A percentile compares a stretch with the other conserved stretches of the same genome.
Evolutionary conservation across 768 basidiomycete genomes (phyloP).

Genomic region (Termitomyces sp.): DNA sequence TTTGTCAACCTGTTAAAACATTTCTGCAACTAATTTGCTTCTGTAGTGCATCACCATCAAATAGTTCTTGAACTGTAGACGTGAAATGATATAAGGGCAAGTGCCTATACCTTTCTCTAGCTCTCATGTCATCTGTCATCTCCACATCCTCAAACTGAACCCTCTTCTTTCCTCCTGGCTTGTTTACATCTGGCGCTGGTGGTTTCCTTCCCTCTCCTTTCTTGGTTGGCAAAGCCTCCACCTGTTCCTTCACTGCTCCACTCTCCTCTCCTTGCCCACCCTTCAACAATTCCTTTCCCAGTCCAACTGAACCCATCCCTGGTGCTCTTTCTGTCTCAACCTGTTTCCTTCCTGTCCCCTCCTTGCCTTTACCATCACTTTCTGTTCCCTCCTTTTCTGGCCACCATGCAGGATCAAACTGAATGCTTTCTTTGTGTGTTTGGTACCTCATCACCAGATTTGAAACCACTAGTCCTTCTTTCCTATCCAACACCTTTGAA

Average conservation of each 20-base stretch:
- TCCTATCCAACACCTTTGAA: too few relatives aligned
- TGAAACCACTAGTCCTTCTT: not conserved
- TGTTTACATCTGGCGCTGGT: too few relatives aligned
- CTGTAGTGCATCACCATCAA: not conserved
- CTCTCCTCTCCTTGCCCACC: not conserved
- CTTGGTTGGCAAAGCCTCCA: too few relatives aligned
- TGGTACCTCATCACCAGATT: not conserved
- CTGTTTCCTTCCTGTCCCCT: not conserved
- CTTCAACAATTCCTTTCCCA: not conserved
- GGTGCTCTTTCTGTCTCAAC: not conserved
- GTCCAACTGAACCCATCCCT: not conserved
- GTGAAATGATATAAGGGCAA: constrained; percentile 2
- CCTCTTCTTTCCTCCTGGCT: too few relatives aligned
- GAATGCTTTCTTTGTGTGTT: not conserved
- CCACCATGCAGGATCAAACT: not conserved
- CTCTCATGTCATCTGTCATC: not conserved
- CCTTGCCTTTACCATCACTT: not conserved
- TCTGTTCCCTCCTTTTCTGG: not conserved
- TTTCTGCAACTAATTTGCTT: constrained; percentile 2
- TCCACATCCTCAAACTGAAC: too few relatives aligned
- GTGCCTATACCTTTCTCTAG: not conserved
- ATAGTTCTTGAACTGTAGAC: constrained; percentile 3
- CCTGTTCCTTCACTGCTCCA: not conserved
- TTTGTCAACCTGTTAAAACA: constrained; percentile 1
- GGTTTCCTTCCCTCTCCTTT: too few relatives aligned